A percentile compares a stretch with the other conserved stretches of the same genome.
Conservation (phyloP, 2,329 filamentous ascomycete genomes). For the Hysterium pulicare region DNA sequence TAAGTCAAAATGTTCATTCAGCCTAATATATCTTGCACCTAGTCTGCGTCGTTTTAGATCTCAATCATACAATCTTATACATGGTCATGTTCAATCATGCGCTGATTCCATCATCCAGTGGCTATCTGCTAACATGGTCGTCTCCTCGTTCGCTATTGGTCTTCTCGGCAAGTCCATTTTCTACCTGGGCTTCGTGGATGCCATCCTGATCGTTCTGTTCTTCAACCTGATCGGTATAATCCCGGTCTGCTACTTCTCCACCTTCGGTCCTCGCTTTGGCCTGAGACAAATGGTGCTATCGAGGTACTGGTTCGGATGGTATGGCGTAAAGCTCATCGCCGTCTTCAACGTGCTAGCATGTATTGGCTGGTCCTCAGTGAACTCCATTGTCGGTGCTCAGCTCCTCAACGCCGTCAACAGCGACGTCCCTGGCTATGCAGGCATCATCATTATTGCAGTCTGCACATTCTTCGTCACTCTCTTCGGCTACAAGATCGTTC, state of each 20-base stretch:
- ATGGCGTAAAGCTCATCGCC: slow-evolving; percentile 66
- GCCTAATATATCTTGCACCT: too few relatives aligned
- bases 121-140: slow-evolving; percentile 75
- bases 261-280: slow-evolving; percentile 70
- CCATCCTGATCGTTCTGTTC: slow-evolving; percentile 68
- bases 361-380: slow-evolving; percentile 73
- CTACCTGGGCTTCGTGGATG: slow-evolving; percentile 68
- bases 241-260: slow-evolving; percentile 74
- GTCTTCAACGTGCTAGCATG: slow-evolving; percentile 69
- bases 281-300: slow-evolving; percentile 79
- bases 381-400: slow-evolving; percentile 76
- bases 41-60: too few relatives aligned
- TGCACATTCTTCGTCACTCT: slow-evolving; percentile 68
- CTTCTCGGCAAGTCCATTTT: slow-evolving; percentile 68
- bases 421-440: slow-evolving; percentile 67
- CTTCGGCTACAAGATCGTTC: slow-evolving; percentile 73
- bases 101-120: slow-evolving; percentile 55
- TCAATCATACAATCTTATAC: too few relatives aligned
- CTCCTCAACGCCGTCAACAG: slow-evolving; percentile 70
- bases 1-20: slow-evolving; percentile 42
- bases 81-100: too few relatives aligned
- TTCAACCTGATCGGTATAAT: slow-evolving; percentile 71
- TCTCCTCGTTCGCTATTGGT: slow-evolving; percentile 73
- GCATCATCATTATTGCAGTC: slow-evolving; percentile 69
- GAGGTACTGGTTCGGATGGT: slow-evolving; percentile 73